phyloP scores from a whole-genome alignment of 2,329 filamentous ascomycete genomes.

The Pestalotiopsis fici region DNA sequence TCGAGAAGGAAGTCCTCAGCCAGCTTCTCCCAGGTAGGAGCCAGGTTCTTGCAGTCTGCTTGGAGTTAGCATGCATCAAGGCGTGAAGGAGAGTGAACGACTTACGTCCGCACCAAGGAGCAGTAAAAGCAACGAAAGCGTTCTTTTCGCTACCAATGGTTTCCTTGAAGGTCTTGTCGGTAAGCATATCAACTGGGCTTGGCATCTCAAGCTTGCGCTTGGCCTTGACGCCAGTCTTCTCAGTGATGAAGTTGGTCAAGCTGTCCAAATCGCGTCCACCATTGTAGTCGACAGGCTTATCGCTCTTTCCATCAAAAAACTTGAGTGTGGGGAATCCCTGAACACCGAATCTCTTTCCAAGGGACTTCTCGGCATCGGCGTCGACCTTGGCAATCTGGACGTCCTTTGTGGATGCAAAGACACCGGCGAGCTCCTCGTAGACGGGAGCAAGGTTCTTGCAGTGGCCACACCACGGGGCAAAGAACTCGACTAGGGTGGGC shows the following conservation, averaged over 20 bases:
- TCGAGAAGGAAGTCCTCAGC: slow-evolving; percentile 81
- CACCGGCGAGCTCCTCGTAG: slow-evolving; percentile 84
- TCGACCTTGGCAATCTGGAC: slow-evolving; percentile 95
- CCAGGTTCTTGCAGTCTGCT: slow-evolving; percentile 93
- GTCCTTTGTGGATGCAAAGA: slow-evolving; percentile 70
- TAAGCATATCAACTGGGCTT: slow-evolving; percentile 78
- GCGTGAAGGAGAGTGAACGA: slow-evolving; percentile 27
- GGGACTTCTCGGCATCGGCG: slow-evolving; percentile 81
- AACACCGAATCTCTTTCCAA: slow-evolving; percentile 85
- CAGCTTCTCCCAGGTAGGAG: slow-evolving; percentile 86
- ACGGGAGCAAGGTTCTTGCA: slow-evolving; percentile 96
- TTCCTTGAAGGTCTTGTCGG: slow-evolving; percentile 75
- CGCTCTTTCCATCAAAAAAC: slow-evolving; percentile 95
- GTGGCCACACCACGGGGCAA: slow-evolving; percentile 98
- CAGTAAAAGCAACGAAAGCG: slow-evolving; percentile 94
- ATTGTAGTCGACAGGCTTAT: slow-evolving; percentile 81
- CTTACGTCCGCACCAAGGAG: slow-evolving; percentile 98
- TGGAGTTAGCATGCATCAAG: neutral
- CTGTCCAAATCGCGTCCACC: slow-evolving; percentile 87
- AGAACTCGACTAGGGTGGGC: slow-evolving; percentile 96
- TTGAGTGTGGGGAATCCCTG: slow-evolving; percentile 97
- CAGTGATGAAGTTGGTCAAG: slow-evolving; percentile 76
- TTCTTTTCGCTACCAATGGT: slow-evolving; percentile 83
- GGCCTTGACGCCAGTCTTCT: slow-evolving; percentile 83
- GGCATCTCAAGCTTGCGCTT: slow-evolving; percentile 75